Evolutionary conservation across 257 asterid genomes (phyloP).

Genomic region (Anisodus tanguticus): DNA sequence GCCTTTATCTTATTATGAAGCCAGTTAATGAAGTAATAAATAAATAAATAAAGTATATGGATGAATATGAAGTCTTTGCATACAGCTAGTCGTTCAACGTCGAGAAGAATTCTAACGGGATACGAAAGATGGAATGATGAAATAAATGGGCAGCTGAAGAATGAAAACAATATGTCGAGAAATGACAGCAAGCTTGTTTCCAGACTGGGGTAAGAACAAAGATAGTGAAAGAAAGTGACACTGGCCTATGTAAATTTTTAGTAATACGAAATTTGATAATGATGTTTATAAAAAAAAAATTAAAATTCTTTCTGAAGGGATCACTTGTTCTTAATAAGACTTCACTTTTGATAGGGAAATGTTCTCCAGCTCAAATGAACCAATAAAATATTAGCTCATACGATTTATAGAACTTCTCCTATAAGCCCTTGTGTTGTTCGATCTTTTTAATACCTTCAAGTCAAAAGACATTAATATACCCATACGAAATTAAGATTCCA

Average conservation of each 20-base stretch:
- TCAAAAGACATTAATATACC: no score
- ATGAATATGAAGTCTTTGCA: neutral
- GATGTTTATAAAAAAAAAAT: neutral
- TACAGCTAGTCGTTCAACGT: neutral
- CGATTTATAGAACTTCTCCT: no score
- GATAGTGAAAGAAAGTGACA: conserved; percentile 23
- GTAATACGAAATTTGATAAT: neutral
- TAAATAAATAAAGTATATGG: neutral
- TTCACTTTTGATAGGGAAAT: neutral
- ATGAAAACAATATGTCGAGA: neutral
- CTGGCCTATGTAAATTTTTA: neutral
- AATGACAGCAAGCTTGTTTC: conserved; percentile 12
- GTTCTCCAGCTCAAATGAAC: no score
- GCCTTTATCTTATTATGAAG: neutral
- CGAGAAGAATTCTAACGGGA: conserved; percentile 17
- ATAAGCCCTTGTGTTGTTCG: no score
- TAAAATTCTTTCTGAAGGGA: neutral
- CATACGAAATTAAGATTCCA: no score
- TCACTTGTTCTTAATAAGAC: neutral
- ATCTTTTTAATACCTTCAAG: no score
- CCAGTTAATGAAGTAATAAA: neutral
- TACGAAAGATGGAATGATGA: conserved; percentile 5
- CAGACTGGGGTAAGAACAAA: neutral
- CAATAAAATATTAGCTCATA: no score
- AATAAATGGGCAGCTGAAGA: neutral